Conservation (phyloP, 2,329 filamentous ascomycete species). For the Aspergillus vadensis region DNA sequence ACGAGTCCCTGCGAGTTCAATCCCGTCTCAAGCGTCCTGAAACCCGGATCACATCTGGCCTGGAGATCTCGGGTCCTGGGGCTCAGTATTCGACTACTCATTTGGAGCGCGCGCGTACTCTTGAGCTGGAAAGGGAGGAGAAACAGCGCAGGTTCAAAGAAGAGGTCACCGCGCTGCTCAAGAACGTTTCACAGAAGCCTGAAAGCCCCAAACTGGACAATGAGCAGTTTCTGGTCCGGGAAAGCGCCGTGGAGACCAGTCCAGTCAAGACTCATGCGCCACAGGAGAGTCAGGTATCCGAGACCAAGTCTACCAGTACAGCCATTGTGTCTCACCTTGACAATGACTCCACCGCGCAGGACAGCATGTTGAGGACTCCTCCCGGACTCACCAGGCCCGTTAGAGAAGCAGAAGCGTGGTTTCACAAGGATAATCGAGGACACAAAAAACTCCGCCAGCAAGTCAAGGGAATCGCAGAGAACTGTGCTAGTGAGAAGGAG, state of each 20-base stretch:
- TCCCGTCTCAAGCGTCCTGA: background rate
- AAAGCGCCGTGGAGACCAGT: background rate
- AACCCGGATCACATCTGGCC: conserved; percentile 2
- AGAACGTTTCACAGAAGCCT: background rate
- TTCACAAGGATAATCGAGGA: conserved; percentile 24
- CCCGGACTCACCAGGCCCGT: conserved; percentile 23
- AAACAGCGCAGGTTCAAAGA: conserved; percentile 10
- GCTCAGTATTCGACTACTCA: background rate
- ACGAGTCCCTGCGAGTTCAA: conserved; percentile 6
- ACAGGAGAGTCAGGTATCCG: background rate
- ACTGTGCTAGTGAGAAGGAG: conserved; percentile 16
- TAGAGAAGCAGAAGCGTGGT: conserved; percentile 27
- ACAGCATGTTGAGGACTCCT: conserved; percentile 9
- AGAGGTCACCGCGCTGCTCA: conserved; percentile 12
- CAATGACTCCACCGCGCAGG: background rate
- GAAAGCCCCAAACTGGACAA: conserved; percentile 4
- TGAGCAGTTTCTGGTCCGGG: background rate
- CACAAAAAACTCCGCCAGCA: conserved; percentile 22
- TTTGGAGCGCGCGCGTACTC: background rate
- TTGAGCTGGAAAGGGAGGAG: background rate
- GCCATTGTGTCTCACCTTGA: background rate
- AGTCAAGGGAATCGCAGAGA: conserved; percentile 20
- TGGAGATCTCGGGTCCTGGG: background rate
- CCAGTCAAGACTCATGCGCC: background rate
- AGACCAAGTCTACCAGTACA: background rate